A percentile compares a stretch with the other conserved stretches of the same genome.
Conservation (phyloP, 2,329 filamentous ascomycete species). For the Leptodontidium sp. region DNA sequence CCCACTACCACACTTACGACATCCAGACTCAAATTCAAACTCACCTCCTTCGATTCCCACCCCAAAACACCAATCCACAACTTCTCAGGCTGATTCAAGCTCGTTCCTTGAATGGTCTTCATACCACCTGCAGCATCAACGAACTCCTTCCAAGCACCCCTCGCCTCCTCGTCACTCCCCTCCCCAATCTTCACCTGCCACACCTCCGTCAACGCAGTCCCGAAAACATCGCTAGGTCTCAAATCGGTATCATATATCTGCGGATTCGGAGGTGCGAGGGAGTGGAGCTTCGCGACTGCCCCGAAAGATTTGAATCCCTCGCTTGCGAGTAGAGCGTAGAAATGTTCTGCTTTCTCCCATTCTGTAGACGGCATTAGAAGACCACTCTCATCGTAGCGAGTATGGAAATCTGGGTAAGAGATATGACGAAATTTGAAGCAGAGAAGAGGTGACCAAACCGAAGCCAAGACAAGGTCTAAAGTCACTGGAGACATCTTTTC, state of each 20-base stretch:
- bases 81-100: conserved; percentile 28
- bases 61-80: conserved; percentile 26
- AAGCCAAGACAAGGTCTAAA: conserved; percentile 23
- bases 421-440: neutral
- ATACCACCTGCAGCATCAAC: conserved; percentile 4
- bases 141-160: conserved; percentile 23
- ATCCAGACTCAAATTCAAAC: neutral
- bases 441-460: neutral
- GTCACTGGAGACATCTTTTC: conserved; percentile 2
- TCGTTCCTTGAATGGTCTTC: conserved; percentile 21
- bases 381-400: neutral
- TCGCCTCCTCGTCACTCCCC: neutral
- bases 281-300: neutral
- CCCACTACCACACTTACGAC: neutral
- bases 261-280: conserved; percentile 15
- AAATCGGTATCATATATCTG: conserved; percentile 30
- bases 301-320: conserved; percentile 22
- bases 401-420: neutral
- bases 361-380: conserved; percentile 13
- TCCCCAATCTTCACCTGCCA: conserved; percentile 25
- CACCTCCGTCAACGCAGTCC: conserved; percentile 25
- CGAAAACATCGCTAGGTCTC: conserved; percentile 12
- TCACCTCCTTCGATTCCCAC: conserved; percentile 26
- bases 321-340: conserved; percentile 20
- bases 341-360: conserved; percentile 21